These are phyloP conservation scores for Uncinocarpus reesii DNA, from an alignment of 2,329 filamentous ascomycete species.

Conservation along the genomic window DNA sequence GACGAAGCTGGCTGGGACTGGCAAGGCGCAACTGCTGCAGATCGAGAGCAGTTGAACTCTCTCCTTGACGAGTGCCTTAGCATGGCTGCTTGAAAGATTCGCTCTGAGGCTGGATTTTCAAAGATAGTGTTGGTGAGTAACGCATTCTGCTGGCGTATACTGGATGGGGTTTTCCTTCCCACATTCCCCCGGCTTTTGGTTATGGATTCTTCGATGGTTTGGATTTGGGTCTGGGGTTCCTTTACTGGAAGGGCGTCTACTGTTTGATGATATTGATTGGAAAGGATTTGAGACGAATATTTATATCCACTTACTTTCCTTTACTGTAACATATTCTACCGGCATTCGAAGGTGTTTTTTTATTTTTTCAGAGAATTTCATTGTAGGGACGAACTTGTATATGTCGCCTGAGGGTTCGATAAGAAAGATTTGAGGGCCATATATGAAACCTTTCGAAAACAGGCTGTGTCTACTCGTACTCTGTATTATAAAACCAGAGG, in stretches of 20 bases:
- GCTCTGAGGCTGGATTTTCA: neutral
- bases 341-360: constrained; percentile 11
- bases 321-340: constrained; percentile 12
- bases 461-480: too few species aligned
- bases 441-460: too few species aligned
- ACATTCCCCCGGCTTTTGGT: neutral
- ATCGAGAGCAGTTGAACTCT: constrained; percentile 31
- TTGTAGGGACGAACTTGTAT: too few species aligned
- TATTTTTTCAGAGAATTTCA: too few species aligned
- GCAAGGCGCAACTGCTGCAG: constrained; percentile 30
- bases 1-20: constrained; percentile 32
- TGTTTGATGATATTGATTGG: neutral
- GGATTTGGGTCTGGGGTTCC: constrained; percentile 7
- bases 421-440: too few species aligned
- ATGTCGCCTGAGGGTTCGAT: too few species aligned
- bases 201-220: neutral
- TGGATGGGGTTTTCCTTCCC: neutral
- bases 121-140: neutral
- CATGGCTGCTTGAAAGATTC: constrained; percentile 27
- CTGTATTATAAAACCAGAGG: too few species aligned
- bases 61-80: constrained; percentile 36
- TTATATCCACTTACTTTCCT: neutral
- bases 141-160: constrained; percentile 7
- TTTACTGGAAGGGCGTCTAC: neutral
- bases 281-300: neutral